phyloP scores from a whole-genome alignment of 2,329 filamentous ascomycete genomes.

The Botryotinia narcissicola region DNA sequence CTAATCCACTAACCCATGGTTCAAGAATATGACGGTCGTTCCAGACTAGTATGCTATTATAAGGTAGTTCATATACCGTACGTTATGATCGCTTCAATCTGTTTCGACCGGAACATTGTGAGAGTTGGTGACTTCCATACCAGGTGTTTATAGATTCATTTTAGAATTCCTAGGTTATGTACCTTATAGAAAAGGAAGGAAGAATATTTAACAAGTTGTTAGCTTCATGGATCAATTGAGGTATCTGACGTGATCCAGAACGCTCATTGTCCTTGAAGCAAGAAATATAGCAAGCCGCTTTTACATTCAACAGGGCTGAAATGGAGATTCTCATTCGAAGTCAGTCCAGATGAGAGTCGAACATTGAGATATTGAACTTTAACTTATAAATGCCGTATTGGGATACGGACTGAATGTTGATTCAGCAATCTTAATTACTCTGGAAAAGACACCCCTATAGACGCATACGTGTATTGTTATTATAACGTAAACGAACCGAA shows the following conservation, averaged over 20 bases:
- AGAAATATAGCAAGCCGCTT: slow-evolving; percentile 5
- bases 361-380: not conserved
- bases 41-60: not conserved
- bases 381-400: not conserved
- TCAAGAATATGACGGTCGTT: not conserved
- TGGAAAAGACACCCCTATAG: not conserved
- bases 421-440: not conserved
- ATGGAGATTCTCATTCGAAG: not conserved
- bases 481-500: not conserved
- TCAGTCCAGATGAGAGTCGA: not conserved
- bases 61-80: not conserved
- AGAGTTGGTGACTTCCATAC: not conserved
- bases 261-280: not conserved
- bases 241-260: not conserved
- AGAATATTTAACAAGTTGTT: not conserved
- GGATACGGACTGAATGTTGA: not conserved
- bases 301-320: not conserved
- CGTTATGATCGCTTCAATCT: not conserved
- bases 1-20: not conserved
- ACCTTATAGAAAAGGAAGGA: not conserved
- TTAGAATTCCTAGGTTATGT: not conserved
- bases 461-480: not conserved
- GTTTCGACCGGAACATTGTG: not conserved
- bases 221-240: not conserved
- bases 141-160: not conserved